Base-by-base conservation (phyloP, 2,329 filamentous ascomycete genomes). In the Phialophora chinensis region DNA sequence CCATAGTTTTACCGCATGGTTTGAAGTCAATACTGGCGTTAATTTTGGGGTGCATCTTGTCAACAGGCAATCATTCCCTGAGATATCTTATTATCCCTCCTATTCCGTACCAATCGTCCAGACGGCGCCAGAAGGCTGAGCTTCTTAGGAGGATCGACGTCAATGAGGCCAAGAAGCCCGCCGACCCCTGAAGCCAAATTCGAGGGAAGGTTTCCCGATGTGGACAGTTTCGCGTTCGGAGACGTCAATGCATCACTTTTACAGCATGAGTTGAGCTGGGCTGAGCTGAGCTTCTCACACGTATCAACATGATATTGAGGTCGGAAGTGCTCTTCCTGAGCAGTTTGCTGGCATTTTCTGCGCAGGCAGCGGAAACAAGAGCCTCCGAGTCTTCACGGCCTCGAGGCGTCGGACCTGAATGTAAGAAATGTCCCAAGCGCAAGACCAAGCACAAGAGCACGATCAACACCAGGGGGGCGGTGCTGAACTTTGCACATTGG, bases 381-480 rank as follows among this genome's bases (percentile, higher is more conserved):
- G 64, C 72, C 29, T 71, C 71, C 7, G 67, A 70, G 49, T 83
- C 86, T 65, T 82, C 86, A 66, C 82, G 92, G 76, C 93, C 93
- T 64, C 87, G 92, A 76, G 93, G 93, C 73, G 93, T 97, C 74
- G 88, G 91, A 42, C 93, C 93, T 56, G 93, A 97, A 81, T 97
- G 93, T 97, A 85, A 81, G 90, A 87, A 53, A 44, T 20, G 25
- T 25, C 49, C 49, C 49, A 10, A 52, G 49, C 10, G 25, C 49
- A 0, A 17, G 2, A 23, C n/a, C 20, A 23, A 12, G 49, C 7
- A n/a, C 49, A 23, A 25, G 38, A 17, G 12, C 38, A n/a, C 17
- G 17, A n/a, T 6, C 5, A n/a, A 20, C n/a, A 17, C 27, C 25
- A 23, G 4, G 27, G 6, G 12, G 2, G 23, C 38, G 6, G 38